phyloP scores from a whole-genome alignment of 2,329 filamentous ascomycete genomes.

The Beauveria scarabaeidicola region DNA sequence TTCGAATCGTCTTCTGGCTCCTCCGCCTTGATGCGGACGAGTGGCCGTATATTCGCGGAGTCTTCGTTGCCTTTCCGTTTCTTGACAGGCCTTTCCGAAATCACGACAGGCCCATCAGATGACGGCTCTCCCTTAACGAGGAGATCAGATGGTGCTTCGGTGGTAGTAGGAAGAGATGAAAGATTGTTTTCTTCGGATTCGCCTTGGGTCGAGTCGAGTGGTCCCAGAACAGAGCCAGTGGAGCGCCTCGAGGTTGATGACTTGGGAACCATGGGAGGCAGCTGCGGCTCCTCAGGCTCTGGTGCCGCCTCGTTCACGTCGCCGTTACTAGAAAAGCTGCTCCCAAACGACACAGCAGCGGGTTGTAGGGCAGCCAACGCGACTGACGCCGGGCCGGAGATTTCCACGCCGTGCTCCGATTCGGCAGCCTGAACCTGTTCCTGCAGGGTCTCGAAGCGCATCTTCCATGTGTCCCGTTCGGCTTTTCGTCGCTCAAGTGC shows the following conservation, averaged over 20 bases:
- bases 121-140: slow-evolving; percentile 43
- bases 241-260: slow-evolving; percentile 13
- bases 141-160: slow-evolving; percentile 9
- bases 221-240: background rate
- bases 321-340: slow-evolving; percentile 6
- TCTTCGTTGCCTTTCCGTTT: slow-evolving; percentile 34
- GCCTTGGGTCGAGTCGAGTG: slow-evolving; percentile 22
- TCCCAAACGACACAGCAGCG: background rate
- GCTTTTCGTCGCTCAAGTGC: slow-evolving; percentile 32
- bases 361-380: background rate
- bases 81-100: slow-evolving; percentile 40
- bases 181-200: slow-evolving; percentile 18
- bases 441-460: slow-evolving; percentile 35
- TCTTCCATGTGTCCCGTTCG: slow-evolving; percentile 36
- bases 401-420: slow-evolving; percentile 25
- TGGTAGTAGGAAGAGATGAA: slow-evolving; percentile 15
- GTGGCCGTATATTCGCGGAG: slow-evolving; percentile 17
- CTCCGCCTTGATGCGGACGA: slow-evolving; percentile 36
- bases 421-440: slow-evolving; percentile 36
- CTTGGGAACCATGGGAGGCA: slow-evolving; percentile 19
- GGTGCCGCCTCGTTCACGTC: slow-evolving; percentile 9
- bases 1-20: slow-evolving; percentile 27
- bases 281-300: slow-evolving; percentile 15
- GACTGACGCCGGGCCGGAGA: slow-evolving; percentile 14
- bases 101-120: slow-evolving; percentile 42